Base-by-base conservation (phyloP, 1,139 yeast genomes). In the Pichia sp. region DNA sequence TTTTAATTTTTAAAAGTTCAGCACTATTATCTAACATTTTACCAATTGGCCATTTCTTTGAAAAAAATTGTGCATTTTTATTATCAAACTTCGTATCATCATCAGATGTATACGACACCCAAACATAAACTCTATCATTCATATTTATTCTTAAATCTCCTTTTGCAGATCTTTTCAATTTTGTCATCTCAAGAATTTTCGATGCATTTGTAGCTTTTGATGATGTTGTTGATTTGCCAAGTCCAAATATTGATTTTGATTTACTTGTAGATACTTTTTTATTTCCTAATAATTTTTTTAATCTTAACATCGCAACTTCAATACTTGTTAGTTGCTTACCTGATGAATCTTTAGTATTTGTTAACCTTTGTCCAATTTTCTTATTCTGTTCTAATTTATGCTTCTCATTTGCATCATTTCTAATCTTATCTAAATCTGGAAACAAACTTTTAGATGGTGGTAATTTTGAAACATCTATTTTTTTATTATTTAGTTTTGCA, bases 41-140 rank as follows among this genome's bases (percentile, higher is more conserved):
- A 0, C 97, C 97, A 7, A 86, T 71, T 0, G 87, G 82, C 87
- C 92, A 82, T 30, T 71, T 67, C 52, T 76, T 74, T 33, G 48
- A 45, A 27, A 45, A 45, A 40, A 37, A 47, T 22, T 45, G 52
- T 22, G 53, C 59, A 3, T 49, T 48, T 4, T 60, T 55, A 35
- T 60, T 60, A 38, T 64, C 63, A 16, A 60, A 54, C 39, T 55
- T 55, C 8, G 46, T 31, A n/a, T 48, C 54, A 20, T 57, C 63
- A 8, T 58, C 60, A 12, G 63, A 58, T 9, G 75, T 67, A 52
- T 73, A 76, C 31, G 71, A 59, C 35, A 82, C 72, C 76, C 82
- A 76, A 10, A 85, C 60, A 57, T 84, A 81, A 0, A 85, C 65
- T 46, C 95, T 67, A 55, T 85, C 87, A 2, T 64, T 60, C 0